Base-by-base conservation (phyloP, 2,329 filamentous ascomycete species). In the Fusarium sp. region DNA sequence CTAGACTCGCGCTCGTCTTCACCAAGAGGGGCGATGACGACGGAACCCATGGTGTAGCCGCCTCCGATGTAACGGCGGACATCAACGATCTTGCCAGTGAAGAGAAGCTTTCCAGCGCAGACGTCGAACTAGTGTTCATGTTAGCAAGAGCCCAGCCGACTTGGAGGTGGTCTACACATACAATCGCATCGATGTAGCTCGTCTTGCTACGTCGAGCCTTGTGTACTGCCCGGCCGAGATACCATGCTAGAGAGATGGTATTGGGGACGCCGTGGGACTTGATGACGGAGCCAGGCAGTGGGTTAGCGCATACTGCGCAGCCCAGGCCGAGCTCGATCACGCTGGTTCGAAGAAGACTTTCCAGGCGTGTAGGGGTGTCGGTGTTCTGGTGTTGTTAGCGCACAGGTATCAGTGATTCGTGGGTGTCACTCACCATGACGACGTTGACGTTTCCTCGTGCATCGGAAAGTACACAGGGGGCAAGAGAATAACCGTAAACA, bases 161-260 rank as follows among this genome's bases (percentile, higher is more conserved):
- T 21, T 13, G 6, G 6, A 27, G 10, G 7, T 0, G 0, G 9
- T 2, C 14, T 25, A 25, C 8, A 25, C 66, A 63, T 32, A 69
- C 67, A 32, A 69, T 69, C 0, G 67, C 67, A n/a, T 69, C 67
- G 1, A 69, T 39, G 11, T 69, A 69, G 36, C 46, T 69, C 6
- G 50, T 58, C 67, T 69, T 69, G 13, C 57, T 65, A 3, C 67
- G 62, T 7, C 67, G 62, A 21, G 67, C 67, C 4, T 57, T 35
- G 14, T 68, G 64, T 1, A 70, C 65, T 0, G 83, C 84, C 0
- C 85, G 79, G 0, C 86, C 85, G 23, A 88, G 85, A 35, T 80
- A 75, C 82, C 80, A 85, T 1, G 79, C 78, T 51, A 80, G 77
- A 0, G 80, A 83, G 9, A 81, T 68, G 0, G 80, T 84, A 53